phyloP scores from a whole-genome alignment of 371 early-diverging fungal genomes.

The Polyrhizophydium stewartii region DNA sequence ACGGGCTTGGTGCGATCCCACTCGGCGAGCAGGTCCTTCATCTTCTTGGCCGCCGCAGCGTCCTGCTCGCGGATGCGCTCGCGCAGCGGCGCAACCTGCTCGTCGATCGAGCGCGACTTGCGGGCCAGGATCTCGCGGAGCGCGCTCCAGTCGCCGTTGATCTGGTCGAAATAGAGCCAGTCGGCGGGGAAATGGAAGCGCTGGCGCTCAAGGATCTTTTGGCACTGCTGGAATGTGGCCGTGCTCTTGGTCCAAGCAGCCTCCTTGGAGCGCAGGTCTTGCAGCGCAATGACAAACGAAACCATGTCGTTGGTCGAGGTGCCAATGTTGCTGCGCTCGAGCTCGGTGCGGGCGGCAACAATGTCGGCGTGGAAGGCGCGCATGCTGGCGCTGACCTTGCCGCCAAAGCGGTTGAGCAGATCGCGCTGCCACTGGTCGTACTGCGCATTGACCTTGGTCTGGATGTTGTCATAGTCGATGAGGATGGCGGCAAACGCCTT shows the following conservation, averaged over 20 bases:
- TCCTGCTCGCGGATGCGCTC: constrained; percentile 78
- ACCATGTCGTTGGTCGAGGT: constrained; percentile 89
- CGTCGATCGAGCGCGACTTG: constrained; percentile 90
- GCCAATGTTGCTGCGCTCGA: constrained; percentile 82
- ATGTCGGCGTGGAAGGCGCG: constrained; percentile 74
- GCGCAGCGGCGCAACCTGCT: constrained; percentile 62
- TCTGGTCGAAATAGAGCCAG: constrained; percentile 94
- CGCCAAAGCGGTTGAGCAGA: constrained; percentile 86
- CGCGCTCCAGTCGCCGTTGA: constrained; percentile 97
- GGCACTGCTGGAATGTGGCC: constrained; percentile 83
- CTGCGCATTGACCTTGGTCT: constrained; percentile 94
- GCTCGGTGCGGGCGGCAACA: constrained; percentile 73
- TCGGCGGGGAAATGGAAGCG: constrained; percentile 90
- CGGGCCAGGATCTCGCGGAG: constrained; percentile 89
- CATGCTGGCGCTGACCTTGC: constrained; percentile 79
- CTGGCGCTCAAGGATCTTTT: constrained; percentile 91
- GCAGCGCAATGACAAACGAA: constrained; percentile 92
- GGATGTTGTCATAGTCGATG: constrained; percentile 95
- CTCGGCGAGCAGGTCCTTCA: constrained; percentile 77
- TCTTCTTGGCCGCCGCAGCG: constrained; percentile 77
- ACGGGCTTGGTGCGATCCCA: constrained; percentile 96
- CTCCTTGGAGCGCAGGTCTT: constrained; percentile 87
- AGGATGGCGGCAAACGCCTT: constrained; percentile 84
- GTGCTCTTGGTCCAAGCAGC: constrained; percentile 73
- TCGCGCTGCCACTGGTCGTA: constrained; percentile 98